Percentiles rank a stretch among this genome's conserved stretches.
Conservation (phyloP, 2,329 filamentous ascomycete species). For the Fusarium oligoseptatum region DNA sequence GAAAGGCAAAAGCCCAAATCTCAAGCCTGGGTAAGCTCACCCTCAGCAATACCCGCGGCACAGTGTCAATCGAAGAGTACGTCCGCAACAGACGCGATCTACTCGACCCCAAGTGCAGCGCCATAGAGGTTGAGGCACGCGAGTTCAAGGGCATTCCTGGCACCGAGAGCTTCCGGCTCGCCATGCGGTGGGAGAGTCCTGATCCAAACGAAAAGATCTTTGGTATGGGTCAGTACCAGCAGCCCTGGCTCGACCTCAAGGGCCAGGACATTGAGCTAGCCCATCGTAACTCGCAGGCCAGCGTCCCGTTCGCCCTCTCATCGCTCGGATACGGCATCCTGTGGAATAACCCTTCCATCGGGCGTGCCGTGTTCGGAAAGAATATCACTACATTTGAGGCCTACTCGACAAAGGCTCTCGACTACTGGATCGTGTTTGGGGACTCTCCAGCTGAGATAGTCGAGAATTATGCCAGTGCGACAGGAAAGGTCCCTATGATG, state of each 20-base stretch:
- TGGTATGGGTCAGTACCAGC: constrained; percentile 80
- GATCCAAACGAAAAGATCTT: constrained; percentile 70
- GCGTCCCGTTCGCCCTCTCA: constrained; percentile 72
- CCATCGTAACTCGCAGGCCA: constrained; percentile 76
- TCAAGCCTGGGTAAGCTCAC: neutral
- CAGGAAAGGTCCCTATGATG: constrained; percentile 74
- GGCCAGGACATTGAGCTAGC: constrained; percentile 73
- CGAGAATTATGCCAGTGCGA: constrained; percentile 67
- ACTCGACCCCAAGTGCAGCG: constrained; percentile 71
- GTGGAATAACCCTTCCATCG: constrained; percentile 76
- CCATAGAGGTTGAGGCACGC: constrained; percentile 68
- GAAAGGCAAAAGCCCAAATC: neutral
- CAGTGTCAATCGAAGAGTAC: neutral
- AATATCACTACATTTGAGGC: constrained; percentile 74
- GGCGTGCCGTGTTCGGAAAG: constrained; percentile 70
- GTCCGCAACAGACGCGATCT: constrained; percentile 43
- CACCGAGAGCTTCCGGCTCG: constrained; percentile 66
- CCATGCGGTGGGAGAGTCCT: constrained; percentile 69
- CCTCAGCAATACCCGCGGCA: neutral
- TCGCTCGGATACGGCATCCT: constrained; percentile 72
- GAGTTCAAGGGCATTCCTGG: constrained; percentile 68
- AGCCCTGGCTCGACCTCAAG: constrained; percentile 72
- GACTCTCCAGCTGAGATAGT: constrained; percentile 68
- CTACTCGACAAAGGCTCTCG: constrained; percentile 67
- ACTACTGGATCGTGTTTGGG: constrained; percentile 75